Evolutionary conservation across 2,329 filamentous ascomycete genomes (phyloP).

Genomic region (Amphichorda felina): DNA sequence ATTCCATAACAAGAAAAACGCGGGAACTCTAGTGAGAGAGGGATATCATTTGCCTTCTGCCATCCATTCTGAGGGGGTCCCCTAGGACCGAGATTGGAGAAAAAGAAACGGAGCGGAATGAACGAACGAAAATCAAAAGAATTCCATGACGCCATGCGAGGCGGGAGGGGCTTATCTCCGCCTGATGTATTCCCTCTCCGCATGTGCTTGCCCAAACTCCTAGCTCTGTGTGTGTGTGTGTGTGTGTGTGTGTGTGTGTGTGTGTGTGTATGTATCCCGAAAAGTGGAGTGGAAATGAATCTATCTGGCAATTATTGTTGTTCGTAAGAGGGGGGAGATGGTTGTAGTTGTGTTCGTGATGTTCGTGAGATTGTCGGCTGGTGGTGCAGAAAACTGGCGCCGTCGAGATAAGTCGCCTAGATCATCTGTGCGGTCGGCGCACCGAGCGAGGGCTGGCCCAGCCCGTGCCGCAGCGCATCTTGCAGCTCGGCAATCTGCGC

Average conservation of each 20-base stretch:
- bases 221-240: neutral
- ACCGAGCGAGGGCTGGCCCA: constrained; percentile 17
- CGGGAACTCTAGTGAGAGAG: no score
- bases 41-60: no score
- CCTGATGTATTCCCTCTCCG: neutral
- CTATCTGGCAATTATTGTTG: neutral
- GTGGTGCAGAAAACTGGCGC: neutral
- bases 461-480: constrained; percentile 24
- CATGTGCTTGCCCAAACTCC: neutral
- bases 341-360: neutral
- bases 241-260: no score
- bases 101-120: neutral
- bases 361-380: neutral
- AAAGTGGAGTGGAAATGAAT: neutral
- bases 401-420: constrained; percentile 8
- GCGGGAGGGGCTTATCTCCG: neutral
- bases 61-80: no score
- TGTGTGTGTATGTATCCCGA: neutral
- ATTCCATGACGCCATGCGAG: neutral
- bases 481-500: constrained; percentile 34
- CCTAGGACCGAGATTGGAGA: no score
- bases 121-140: neutral
- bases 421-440: constrained; percentile 30
- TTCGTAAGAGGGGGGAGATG: neutral
- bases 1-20: no score